Percentiles rank a stretch among this genome's conserved stretches.
Conservation (phyloP, 2,329 filamentous ascomycete genomes). For the Pseudofabraea citricarpa region DNA sequence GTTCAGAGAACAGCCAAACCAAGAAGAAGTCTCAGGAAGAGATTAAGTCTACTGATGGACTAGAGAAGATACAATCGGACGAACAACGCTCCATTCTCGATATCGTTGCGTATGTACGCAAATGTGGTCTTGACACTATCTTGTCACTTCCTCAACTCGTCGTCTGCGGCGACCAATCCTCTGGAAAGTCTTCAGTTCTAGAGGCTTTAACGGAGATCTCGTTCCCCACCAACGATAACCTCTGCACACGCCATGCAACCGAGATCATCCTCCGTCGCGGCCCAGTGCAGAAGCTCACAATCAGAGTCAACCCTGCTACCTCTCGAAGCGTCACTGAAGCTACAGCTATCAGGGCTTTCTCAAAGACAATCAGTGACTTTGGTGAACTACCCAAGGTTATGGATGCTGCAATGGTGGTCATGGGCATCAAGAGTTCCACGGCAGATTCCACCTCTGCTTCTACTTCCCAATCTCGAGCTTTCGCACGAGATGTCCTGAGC, state of each 20-base stretch:
- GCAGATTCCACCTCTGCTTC: too few species aligned
- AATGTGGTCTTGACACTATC: constrained; percentile 46
- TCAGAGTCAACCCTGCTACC: constrained; percentile 52
- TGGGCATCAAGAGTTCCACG: constrained; percentile 14
- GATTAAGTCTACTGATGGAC: constrained; percentile 8
- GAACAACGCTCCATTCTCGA: constrained; percentile 55
- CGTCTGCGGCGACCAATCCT: constrained; percentile 60
- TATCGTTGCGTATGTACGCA: constrained; percentile 50
- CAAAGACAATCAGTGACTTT: constrained; percentile 19
- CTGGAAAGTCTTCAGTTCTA: constrained; percentile 59
- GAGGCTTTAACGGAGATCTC: constrained; percentile 59
- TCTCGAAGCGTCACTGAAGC: constrained; percentile 41
- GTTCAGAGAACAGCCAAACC: background rate
- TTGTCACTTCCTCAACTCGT: constrained; percentile 54
- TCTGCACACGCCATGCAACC: constrained; percentile 54
- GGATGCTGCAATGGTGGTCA: constrained; percentile 19
- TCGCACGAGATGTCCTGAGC: constrained; percentile 23
- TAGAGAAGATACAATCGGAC: constrained; percentile 30
- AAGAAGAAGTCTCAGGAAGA: background rate
- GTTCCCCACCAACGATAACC: constrained; percentile 53
- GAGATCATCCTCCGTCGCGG: constrained; percentile 36
- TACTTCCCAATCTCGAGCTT: constrained; percentile 11
- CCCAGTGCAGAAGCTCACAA: constrained; percentile 39
- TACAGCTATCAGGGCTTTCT: constrained; percentile 33
- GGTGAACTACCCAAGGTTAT: constrained; percentile 23